Conservation (phyloP, 73 alveolate species). For the Paramecium primaurelia region DNA sequence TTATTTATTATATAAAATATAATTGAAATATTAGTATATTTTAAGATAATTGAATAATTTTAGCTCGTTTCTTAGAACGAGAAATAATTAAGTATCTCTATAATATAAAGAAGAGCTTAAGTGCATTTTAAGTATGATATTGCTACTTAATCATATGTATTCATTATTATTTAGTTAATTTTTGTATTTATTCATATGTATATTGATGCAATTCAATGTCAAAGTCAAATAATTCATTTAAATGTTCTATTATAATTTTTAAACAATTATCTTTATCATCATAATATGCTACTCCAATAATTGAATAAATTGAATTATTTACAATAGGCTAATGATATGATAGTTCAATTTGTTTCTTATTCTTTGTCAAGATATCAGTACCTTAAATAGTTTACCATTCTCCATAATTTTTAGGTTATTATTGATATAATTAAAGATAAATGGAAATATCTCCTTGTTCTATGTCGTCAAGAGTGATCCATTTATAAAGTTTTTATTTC, state of each 20-base stretch:
- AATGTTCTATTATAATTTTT: background rate
- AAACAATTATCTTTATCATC: background rate
- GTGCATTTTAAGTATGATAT: background rate
- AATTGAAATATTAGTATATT: background rate
- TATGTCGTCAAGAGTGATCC: constrained; percentile 8
- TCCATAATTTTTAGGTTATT: background rate
- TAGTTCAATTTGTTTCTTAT: background rate
- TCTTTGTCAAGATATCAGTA: background rate
- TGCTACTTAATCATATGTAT: background rate
- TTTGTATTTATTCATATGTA: background rate
- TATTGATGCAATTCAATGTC: background rate
- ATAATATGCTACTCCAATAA: background rate
- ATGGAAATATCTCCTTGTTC: background rate
- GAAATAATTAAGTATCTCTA: background rate
- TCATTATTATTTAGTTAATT: background rate
- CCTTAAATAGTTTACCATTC: background rate
- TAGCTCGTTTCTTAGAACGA: background rate
- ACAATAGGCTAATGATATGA: background rate
- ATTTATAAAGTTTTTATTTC: constrained; percentile 2
- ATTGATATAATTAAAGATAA: background rate
- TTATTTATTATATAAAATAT: no score
- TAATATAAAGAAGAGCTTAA: background rate
- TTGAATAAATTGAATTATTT: background rate
- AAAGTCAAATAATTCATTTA: background rate
- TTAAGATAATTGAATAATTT: background rate